Conservation (phyloP, 192 early-diverging fungal species). For the Spizellomyces punctatus region DNA sequence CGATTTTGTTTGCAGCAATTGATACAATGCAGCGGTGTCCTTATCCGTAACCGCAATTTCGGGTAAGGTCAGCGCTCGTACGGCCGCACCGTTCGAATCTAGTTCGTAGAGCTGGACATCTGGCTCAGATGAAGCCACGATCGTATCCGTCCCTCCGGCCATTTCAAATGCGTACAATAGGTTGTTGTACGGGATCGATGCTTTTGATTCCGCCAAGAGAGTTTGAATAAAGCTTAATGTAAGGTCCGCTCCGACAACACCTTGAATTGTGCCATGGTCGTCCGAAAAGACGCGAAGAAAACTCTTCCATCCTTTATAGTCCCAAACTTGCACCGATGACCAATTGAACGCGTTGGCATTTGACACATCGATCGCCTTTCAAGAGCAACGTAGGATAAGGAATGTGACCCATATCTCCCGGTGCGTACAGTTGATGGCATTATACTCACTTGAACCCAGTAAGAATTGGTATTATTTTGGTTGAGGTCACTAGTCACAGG, state of each 20-base stretch:
- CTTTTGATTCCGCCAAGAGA: neutral
- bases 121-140: slow-evolving; percentile 1
- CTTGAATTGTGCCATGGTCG: neutral
- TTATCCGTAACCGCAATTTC: neutral
- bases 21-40: neutral
- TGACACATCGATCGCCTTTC: neutral
- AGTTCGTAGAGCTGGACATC: neutral
- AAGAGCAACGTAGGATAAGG: neutral
- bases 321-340: neutral
- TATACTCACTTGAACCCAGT: too few species aligned
- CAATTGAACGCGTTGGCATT: neutral
- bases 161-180: slow-evolving; percentile 14
- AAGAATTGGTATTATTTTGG: too few species aligned
- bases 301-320: slow-evolving; percentile 4
- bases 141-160: neutral
- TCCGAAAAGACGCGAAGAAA: neutral
- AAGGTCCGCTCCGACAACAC: slow-evolving; percentile 8
- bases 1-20: neutral
- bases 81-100: neutral
- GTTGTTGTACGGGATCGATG: slow-evolving; percentile 4
- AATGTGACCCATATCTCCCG: neutral
- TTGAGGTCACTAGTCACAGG: too few species aligned
- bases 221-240: neutral
- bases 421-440: neutral
- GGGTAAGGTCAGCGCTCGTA: neutral